Base-by-base conservation (phyloP, 2,329 filamentous ascomycete species). In the Chrysoporthe puriensis region DNA sequence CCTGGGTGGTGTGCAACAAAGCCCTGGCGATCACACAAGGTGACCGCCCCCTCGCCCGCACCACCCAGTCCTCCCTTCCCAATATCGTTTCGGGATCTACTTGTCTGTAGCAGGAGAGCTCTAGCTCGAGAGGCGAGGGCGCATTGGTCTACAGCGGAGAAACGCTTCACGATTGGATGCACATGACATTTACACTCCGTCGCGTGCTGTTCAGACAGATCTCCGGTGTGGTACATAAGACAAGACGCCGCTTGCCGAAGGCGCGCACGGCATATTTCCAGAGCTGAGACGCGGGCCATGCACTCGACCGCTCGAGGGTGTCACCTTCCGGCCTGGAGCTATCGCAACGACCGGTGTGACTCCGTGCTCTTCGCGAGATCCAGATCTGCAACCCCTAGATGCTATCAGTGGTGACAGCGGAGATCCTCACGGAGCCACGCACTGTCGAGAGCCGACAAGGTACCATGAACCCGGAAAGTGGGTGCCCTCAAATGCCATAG, bases 11-110 rank as follows among this genome's bases (percentile, higher is more conserved):
- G 42, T 50, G 60, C 60, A 57, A 44, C 43, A 36, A 16, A 36
- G 42, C 11, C 26, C 44, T 26, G 60, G 44, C 60, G 60, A 62
- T 62, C 60, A 62, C 60, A 48, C 60, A 52, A 40, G 44, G 48
- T 48, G 5, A 34, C 13, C 34, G 60, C 26, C 61, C 21, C 48
- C 11, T 42, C 46, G 21, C 59, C 16, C 32, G 42, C 59, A 21
- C 50, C 26, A 40, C 18, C 32, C 8, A 14, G 11, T 21, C 9
- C 18, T 54, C n/a, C n/a, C 6, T 36, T 36, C 34, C 32, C n/a
- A 14, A 32, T 4, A 26, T 14, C 34, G 34, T 63, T 54, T 63
- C 34, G 50, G 40, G 46, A 63, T 63, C 61, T 52, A 56, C 61
- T 44, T 11, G 40, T 14, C 61, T 63, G 61, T 63, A 54, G 48